Conservation (phyloP, 345 rosid species). For the Hibiscus syriacus region DNA sequence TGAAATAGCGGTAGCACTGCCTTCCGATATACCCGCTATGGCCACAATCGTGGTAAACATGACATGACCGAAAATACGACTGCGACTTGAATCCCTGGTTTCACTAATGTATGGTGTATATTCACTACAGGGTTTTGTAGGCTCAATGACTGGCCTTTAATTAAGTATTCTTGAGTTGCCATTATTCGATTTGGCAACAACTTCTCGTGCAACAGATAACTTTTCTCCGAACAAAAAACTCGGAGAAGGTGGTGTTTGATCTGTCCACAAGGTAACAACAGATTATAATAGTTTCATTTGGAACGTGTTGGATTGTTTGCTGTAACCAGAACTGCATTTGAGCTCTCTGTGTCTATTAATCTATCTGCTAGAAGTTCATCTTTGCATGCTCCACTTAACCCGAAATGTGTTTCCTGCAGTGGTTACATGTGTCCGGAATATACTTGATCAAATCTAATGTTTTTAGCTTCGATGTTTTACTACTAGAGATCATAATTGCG, state of each 20-base stretch:
- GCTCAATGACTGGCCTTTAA: background rate
- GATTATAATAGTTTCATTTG: background rate
- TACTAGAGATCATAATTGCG: too few species aligned
- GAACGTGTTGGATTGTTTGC: background rate
- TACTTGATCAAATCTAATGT: too few species aligned
- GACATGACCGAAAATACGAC: too few species aligned
- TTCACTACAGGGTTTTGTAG: too few species aligned
- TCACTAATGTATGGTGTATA: too few species aligned
- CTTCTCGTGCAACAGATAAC: slow-evolving; percentile 22
- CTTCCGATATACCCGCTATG: too few species aligned
- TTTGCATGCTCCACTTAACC: background rate
- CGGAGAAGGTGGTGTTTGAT: slow-evolving; percentile 37
- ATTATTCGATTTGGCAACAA: slow-evolving; percentile 19
- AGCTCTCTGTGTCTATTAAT: background rate
- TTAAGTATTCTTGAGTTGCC: slow-evolving; percentile 19
- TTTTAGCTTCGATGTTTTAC: too few species aligned
- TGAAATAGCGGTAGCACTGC: too few species aligned
- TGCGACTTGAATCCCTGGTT: slow-evolving; percentile 30
- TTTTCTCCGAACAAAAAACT: slow-evolving; percentile 21
- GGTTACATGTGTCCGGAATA: slow-evolving; percentile 57
- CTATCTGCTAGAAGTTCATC: background rate
- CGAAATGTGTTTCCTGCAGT: slow-evolving; percentile 13
- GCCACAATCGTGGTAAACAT: too few species aligned
- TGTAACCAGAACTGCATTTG: background rate
- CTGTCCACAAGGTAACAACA: slow-evolving; percentile 30